Evolutionary conservation across 257 asterid species (phyloP).

Genomic region (Buddleja alternifolia): DNA sequence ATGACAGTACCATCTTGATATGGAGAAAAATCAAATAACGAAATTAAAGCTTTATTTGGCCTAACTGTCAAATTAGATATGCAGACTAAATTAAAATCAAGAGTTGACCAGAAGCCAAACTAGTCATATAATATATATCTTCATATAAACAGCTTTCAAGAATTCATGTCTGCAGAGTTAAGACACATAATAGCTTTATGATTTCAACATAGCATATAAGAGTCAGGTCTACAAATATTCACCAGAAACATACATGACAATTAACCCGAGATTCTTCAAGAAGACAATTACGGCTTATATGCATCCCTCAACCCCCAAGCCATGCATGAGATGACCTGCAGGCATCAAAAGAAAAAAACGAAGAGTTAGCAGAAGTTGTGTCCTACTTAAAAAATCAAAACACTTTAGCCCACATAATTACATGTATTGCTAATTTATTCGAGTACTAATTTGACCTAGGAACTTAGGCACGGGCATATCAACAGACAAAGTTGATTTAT

Average conservation of each 20-base stretch:
- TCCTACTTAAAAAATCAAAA: not conserved
- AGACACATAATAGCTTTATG: slow-evolving; percentile 2
- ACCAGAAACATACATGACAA: slow-evolving; percentile 13
- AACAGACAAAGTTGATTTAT: not conserved
- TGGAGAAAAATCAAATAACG: too few species aligned
- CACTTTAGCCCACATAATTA: not conserved
- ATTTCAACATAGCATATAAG: not conserved
- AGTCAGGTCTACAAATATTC: not conserved
- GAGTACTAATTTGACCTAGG: not conserved
- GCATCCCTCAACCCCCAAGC: slow-evolving; percentile 11
- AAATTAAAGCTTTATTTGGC: too few species aligned
- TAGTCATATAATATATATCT: slow-evolving; percentile 12
- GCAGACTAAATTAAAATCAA: not conserved
- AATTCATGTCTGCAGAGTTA: not conserved
- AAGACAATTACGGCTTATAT: not conserved
- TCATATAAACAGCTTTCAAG: slow-evolving; percentile 2
- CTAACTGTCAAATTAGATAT: not conserved
- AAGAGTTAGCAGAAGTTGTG: not conserved
- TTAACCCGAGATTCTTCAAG: not conserved
- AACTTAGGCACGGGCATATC: not conserved
- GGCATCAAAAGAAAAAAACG: not conserved
- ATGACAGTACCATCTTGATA: too few species aligned
- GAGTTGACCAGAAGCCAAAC: not conserved
- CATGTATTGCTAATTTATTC: not conserved
- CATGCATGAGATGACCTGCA: slow-evolving; percentile 8